Conservation (phyloP, 1,284 basidiomycete species). For the Exobasidium cylindrosporum region DNA sequence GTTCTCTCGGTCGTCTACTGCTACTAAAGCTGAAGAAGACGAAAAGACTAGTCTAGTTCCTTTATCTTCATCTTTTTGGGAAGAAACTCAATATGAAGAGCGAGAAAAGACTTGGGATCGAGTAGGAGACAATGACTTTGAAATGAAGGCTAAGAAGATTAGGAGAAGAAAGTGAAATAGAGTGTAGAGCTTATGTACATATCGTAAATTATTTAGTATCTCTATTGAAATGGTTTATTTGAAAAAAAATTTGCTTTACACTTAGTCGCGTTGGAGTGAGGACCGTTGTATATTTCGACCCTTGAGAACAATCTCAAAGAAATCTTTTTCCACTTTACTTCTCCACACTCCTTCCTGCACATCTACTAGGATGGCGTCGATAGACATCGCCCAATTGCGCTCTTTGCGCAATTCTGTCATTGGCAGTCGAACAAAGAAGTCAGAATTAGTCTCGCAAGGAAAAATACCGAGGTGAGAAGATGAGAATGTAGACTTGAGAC, state of each 20-base stretch:
- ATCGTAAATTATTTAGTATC: too few relatives aligned
- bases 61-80: conserved; percentile 34
- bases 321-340: too few relatives aligned
- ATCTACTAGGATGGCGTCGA: too few relatives aligned
- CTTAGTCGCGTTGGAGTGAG: too few relatives aligned
- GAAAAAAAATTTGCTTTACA: too few relatives aligned
- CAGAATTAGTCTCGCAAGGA: conserved; percentile 17
- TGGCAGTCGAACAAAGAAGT: conserved; percentile 23
- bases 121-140: conserved; percentile 38
- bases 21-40: conserved; percentile 18
- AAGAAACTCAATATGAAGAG: conserved; percentile 48
- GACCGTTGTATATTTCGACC: too few relatives aligned
- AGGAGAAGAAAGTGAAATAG: background rate
- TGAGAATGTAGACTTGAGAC: background rate
- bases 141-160: background rate
- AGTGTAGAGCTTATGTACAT: too few relatives aligned
- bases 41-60: conserved; percentile 22
- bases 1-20: background rate
- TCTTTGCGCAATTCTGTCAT: conserved; percentile 20
- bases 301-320: too few relatives aligned
- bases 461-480: conserved; percentile 9
- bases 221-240: too few relatives aligned
- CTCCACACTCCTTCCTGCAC: too few relatives aligned
- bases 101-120: conserved; percentile 43
- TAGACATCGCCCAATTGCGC: conserved; percentile 13